Evolutionary conservation across 1,284 basidiomycete genomes (phyloP).

Genomic region (Puccinia novopanici): DNA sequence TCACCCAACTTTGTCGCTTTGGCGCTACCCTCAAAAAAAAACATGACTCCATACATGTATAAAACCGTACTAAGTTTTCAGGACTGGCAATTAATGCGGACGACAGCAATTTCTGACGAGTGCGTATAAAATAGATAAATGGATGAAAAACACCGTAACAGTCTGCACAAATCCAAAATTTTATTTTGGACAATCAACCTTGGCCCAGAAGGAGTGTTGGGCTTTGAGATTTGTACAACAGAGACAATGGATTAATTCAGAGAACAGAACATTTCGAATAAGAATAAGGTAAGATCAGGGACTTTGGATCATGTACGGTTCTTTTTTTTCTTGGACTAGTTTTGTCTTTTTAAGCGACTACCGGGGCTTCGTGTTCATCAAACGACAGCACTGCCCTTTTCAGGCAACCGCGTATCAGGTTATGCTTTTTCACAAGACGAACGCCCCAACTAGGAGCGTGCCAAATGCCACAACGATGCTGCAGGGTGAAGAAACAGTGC

Average conservation of each 20-base stretch:
- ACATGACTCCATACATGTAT: no score
- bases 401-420: background rate
- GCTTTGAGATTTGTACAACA: background rate
- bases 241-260: no score
- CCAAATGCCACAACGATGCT: background rate
- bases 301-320: background rate
- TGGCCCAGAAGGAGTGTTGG: background rate
- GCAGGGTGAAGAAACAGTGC: background rate
- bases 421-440: background rate
- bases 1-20: no score
- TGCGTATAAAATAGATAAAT: no score
- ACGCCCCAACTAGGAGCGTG: background rate
- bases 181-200: background rate
- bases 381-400: background rate
- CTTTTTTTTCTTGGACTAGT: background rate
- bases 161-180: no score
- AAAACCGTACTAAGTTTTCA: no score
- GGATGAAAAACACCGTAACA: no score
- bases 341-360: background rate
- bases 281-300: background rate
- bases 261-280: constrained; percentile 12
- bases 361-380: background rate
- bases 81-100: no score
- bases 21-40: no score
- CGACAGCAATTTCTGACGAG: no score